Base-by-base conservation (phyloP, 768 basidiomycete genomes). In the Agaricus subrufescens region DNA sequence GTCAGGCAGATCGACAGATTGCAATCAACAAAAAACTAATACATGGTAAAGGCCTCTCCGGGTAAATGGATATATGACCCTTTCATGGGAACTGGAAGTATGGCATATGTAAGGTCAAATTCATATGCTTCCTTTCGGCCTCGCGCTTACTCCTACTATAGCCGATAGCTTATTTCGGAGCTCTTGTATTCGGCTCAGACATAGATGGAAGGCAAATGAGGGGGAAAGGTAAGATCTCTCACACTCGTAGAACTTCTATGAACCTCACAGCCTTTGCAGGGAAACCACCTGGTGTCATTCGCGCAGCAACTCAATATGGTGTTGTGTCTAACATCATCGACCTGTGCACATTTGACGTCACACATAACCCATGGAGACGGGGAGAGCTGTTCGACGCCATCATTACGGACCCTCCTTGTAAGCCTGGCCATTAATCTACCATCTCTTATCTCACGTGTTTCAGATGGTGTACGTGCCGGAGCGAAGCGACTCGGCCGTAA, bases 201-300 rank as follows among this genome's bases (percentile, higher is more conserved):
- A 98, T 99, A 48, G 96, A 98, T 65, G 97, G 97, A 0, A 80
- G 97, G 42, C 96, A 98, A 67, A 95, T 98, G 89, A 78, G 94
- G 58, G 97, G 97, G 15, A 96, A 92, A 80, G 82, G 94, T 88
- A 60, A 52, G 70, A 59, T 5, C 4, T 40, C 12, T 34, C 11
- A 34, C 8, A 29, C 38, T 6, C 11, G 5, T 10, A 14, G 30
- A 30, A 12, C 12, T 1, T 19, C 23, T 19, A 39, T 29, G 11
- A 12, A 12, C 10, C 4, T 44, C 37, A 31, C 42, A 26, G 34
- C n/a, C 12, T 8, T 25, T 1, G 11, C 30, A 51, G 79, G 69
- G 60, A 71, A 71, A 38, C 65, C 68, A 1, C 85, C 92, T 0
- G 95, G 95, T 0, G 81, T 97, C 50, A 68, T 89, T 46, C 82